Evolutionary conservation across 2,329 filamentous ascomycete species (phyloP).

Genomic region (Aureobasidium vineae): DNA sequence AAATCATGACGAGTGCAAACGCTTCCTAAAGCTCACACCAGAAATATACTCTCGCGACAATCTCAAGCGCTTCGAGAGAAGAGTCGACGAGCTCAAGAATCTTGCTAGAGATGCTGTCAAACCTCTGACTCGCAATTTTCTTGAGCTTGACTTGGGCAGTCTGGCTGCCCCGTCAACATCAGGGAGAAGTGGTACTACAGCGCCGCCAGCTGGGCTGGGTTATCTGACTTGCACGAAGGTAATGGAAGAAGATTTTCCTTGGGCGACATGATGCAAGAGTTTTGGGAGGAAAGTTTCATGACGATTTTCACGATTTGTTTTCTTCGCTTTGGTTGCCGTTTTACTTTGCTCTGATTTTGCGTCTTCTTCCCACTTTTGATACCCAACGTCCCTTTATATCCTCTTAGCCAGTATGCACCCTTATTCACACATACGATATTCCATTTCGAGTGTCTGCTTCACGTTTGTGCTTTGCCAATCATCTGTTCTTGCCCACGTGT

Average conservation of each 20-base stretch:
- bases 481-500: no score
- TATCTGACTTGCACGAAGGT: slow-evolving; percentile 63
- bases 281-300: background rate
- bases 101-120: slow-evolving; percentile 79
- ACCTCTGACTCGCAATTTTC: slow-evolving; percentile 78
- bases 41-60: slow-evolving; percentile 86
- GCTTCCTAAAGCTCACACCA: slow-evolving; percentile 78
- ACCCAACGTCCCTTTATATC: no score
- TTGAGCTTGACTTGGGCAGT: slow-evolving; percentile 68
- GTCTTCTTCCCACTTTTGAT: background rate
- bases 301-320: background rate
- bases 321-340: background rate
- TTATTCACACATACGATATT: no score
- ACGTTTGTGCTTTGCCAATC: no score
- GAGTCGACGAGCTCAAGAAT: slow-evolving; percentile 83
- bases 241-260: slow-evolving; percentile 60
- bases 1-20: slow-evolving; percentile 81
- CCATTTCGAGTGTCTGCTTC: no score
- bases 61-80: slow-evolving; percentile 76
- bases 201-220: slow-evolving; percentile 39
- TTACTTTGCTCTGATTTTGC: background rate
- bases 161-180: background rate
- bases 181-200: background rate
- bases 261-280: slow-evolving; percentile 42
- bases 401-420: no score